Evolutionary conservation across 495 filamentous ascomycete species (phyloP).

Genomic region (Cladorrhinum samala): DNA sequence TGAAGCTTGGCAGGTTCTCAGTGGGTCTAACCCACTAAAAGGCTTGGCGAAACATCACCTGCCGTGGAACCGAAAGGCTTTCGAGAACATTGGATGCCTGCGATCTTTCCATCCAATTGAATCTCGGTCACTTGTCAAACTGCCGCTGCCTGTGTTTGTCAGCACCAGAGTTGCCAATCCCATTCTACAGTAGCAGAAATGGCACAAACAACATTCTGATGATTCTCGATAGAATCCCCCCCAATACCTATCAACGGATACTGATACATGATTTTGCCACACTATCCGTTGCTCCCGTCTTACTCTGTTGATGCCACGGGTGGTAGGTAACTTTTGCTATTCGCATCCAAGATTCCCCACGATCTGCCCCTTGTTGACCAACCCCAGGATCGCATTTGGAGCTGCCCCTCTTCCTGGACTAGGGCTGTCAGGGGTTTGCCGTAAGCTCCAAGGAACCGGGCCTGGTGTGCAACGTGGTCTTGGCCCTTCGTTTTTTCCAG

Average conservation of each 20-base stretch:
- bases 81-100: background rate
- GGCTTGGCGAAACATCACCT: background rate
- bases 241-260: no score
- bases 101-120: background rate
- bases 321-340: no score
- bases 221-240: no score
- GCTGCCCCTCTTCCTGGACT: no score
- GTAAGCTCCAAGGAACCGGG: conserved; percentile 11
- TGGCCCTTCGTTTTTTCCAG: conserved; percentile 5
- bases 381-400: background rate
- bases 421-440: conserved; percentile 7
- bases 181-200: conserved; percentile 2
- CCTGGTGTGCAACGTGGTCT: conserved; percentile 7
- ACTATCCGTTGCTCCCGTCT: no score
- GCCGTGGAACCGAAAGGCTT: background rate
- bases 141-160: no score
- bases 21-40: background rate
- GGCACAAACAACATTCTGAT: no score
- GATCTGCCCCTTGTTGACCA: conserved; percentile 1
- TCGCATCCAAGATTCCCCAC: conserved; percentile 3
- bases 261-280: no score
- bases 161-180: no score
- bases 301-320: no score
- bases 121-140: background rate
- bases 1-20: conserved; percentile 1